Conservation (phyloP, 495 filamentous ascomycete species). For the Annulohypoxylon stygium region DNA sequence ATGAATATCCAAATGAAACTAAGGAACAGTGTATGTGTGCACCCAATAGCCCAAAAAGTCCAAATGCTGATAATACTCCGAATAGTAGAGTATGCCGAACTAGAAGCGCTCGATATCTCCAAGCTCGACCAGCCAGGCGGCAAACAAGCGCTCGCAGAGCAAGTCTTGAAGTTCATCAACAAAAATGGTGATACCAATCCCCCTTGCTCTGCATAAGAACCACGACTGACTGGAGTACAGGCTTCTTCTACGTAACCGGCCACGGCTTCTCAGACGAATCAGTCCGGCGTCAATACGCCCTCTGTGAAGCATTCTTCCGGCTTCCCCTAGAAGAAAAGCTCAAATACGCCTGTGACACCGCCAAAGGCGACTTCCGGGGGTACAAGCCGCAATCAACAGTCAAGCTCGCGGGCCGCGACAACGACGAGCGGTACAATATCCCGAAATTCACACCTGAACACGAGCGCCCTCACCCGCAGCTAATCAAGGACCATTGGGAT, state of each 20-base stretch:
- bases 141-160: conserved; percentile 65
- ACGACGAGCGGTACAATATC: conserved; percentile 69
- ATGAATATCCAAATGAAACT: conserved; percentile 39
- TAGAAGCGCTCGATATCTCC: conserved; percentile 67
- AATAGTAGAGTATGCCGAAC: conserved; percentile 50
- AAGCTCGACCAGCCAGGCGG: conserved; percentile 63
- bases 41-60: background rate
- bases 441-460: conserved; percentile 64
- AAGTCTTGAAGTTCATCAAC: conserved; percentile 56
- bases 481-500: conserved; percentile 55
- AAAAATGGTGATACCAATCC: conserved; percentile 45
- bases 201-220: background rate
- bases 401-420: conserved; percentile 58
- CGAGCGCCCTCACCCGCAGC: conserved; percentile 58
- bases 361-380: conserved; percentile 62
- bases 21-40: conserved; percentile 31
- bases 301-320: conserved; percentile 67
- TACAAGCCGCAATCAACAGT: conserved; percentile 55
- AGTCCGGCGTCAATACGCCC: conserved; percentile 68
- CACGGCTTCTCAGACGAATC: conserved; percentile 69
- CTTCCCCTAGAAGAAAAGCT: conserved; percentile 68
- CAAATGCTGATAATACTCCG: background rate
- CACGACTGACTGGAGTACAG: conserved; percentile 23
- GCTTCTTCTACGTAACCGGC: conserved; percentile 69
- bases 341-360: conserved; percentile 62